A percentile compares a stretch with the other conserved stretches of the same genome.
Conservation (phyloP, 2,329 filamentous ascomycete genomes). For the Lithohypha guttulata region DNA sequence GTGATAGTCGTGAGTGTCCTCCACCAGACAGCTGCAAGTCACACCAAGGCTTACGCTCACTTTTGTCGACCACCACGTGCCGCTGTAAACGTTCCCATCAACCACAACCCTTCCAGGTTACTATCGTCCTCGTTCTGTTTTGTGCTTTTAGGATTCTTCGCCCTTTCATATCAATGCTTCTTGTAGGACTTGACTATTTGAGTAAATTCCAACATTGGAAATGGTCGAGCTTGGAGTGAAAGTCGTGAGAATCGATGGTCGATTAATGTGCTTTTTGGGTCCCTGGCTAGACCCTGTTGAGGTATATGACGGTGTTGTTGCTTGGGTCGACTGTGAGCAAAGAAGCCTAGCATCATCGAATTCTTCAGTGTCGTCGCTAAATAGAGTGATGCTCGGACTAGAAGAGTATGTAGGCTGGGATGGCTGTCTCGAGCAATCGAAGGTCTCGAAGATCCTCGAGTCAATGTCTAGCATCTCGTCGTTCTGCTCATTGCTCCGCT, state of each 20-base stretch:
- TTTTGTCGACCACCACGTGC: no score
- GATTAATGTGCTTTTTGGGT: background rate
- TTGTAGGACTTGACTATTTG: background rate
- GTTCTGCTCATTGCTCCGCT: slow-evolving; percentile 13
- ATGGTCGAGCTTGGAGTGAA: background rate
- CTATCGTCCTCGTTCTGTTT: no score
- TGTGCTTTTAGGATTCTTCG: slow-evolving; percentile 18
- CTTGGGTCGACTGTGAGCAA: background rate
- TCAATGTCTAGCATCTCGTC: no score
- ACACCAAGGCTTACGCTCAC: no score
- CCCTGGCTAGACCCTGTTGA: background rate
- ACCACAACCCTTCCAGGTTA: no score
- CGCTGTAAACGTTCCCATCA: no score
- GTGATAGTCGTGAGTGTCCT: no score
- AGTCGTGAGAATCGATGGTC: background rate
- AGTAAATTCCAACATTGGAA: slow-evolving; percentile 3
- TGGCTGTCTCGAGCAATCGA: background rate
- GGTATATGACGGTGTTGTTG: background rate
- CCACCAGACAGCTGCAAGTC: no score
- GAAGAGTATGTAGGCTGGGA: background rate
- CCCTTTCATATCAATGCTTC: slow-evolving; percentile 17
- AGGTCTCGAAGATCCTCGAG: slow-evolving; percentile 1
- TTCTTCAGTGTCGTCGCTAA: background rate
- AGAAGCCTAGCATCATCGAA: background rate
- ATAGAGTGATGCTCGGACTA: background rate